Conservation (phyloP, 768 basidiomycete species). For the Panaeolus cyanescens region DNA sequence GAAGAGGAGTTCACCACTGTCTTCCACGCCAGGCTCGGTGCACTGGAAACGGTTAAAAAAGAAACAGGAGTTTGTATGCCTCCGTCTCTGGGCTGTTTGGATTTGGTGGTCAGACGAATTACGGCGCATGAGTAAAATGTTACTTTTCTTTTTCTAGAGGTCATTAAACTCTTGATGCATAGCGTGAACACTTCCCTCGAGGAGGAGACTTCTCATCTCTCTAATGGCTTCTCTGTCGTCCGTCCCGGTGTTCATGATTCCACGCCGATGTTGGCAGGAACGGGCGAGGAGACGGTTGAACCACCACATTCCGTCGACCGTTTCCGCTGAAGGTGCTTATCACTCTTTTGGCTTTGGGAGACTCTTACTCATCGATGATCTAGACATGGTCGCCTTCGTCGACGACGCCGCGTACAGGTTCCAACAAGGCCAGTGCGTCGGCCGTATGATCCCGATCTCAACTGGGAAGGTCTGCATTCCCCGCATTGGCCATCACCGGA, state of each 20-base stretch:
- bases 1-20: constrained; percentile 27
- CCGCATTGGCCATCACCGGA: constrained; percentile 13
- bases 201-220: constrained; percentile 18
- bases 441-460: constrained; percentile 32
- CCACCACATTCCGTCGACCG: constrained; percentile 13
- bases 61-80: constrained; percentile 36
- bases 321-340: constrained; percentile 15
- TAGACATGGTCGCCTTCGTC: constrained; percentile 30
- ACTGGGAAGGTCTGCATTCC: constrained; percentile 29
- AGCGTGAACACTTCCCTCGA: constrained; percentile 36
- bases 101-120: constrained; percentile 38
- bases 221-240: constrained; percentile 34
- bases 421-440: constrained; percentile 17
- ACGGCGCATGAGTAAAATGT: constrained; percentile 26
- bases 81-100: constrained; percentile 35
- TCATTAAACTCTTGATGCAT: not conserved
- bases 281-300: constrained; percentile 10
- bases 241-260: constrained; percentile 31
- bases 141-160: not conserved
- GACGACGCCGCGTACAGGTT: constrained; percentile 32
- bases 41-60: constrained; percentile 25
- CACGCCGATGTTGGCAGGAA: constrained; percentile 15
- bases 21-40: constrained; percentile 29
- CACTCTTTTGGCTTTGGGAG: not conserved
- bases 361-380: constrained; percentile 4